Base-by-base conservation (phyloP, 2,329 filamentous ascomycete genomes). In the Paraconiothyrium brasiliense region DNA sequence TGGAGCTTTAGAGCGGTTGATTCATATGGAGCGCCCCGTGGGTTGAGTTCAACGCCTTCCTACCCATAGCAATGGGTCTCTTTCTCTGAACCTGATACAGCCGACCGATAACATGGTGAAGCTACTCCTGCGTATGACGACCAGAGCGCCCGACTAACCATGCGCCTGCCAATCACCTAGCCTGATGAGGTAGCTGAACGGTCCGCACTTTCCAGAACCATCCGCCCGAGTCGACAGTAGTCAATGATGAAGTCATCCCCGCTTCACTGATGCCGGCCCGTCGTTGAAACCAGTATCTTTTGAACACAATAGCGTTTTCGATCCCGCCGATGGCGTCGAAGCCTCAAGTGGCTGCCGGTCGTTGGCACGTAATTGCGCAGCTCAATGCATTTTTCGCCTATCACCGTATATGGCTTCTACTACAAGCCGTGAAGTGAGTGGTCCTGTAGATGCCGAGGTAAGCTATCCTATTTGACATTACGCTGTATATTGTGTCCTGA, bases 41-140 rank as follows among this genome's bases (percentile, higher is more conserved):
- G 32, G 39, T 47, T 55, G 52, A 55, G 52, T 39, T 55, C 52
- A 35, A 55, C 22, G 52, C 41, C 39, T 55, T 47, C 52, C 52
- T 47, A 20, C 52, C 52, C 52, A 35, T 16, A 35, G 39, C n/a
- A 41, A 47, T 24, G 52, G 52, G 52, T 55, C 39, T 24, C 39
- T 34, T 13, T 13, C 24, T 22, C 11, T n/a, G 5, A 5, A 47
- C 30, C 16, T 27, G 24, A 20, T 41, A 41, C 52, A 46, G 47
- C 52, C 52, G 16, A 46, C 39, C 48, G 30, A 51, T 37, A 37
- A 51, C n/a, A 32, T 37, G 48, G 32, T 37, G 11, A 24, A 35
- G 30, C 48, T 22, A 22, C 48, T 32, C 13, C 10, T 13, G 4
- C 24, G 37, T 32, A 54, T 34, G 41, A 46, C 52, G 52, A 47